A percentile compares a stretch with the other conserved stretches of the same genome.
Conservation (phyloP, 1,139 yeast species). For the Blastobotrys elegans region DNA sequence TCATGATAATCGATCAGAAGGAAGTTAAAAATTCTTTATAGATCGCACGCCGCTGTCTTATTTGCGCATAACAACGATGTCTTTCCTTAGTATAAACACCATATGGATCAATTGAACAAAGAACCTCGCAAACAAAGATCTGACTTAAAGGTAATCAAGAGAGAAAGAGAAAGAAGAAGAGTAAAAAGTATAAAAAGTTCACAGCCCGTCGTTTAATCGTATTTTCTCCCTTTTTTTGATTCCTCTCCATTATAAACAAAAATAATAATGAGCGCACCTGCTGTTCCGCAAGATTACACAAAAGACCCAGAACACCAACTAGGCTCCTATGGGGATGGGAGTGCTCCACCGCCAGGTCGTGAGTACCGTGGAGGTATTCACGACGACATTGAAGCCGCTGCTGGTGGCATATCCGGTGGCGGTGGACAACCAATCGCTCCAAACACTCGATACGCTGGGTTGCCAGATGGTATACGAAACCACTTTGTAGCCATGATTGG, state of each 20-base stretch:
- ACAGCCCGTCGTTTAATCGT: not conserved
- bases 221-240: conserved; percentile 2
- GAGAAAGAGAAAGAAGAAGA: too few species aligned
- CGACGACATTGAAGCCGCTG: conserved; percentile 1
- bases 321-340: not conserved
- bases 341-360: not conserved
- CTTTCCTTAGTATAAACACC: too few species aligned
- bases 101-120: too few species aligned
- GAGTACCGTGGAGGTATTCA: not conserved
- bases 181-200: not conserved
- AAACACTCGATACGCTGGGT: conserved; percentile 26
- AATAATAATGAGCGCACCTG: not conserved
- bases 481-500: conserved; percentile 51
- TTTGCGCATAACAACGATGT: too few species aligned
- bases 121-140: too few species aligned
- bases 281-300: not conserved
- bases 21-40: too few species aligned
- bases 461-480: conserved; percentile 44
- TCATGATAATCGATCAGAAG: too few species aligned
- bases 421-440: not conserved
- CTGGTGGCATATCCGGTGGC: not conserved
- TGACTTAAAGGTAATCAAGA: too few species aligned
- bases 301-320: not conserved
- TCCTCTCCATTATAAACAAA: not conserved
- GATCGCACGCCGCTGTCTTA: too few species aligned